Evolutionary conservation across 805 yeast genomes (phyloP), one percentile per base, ranked within the genome.

Genomic region (Yamadazyma insecticola): DNA sequence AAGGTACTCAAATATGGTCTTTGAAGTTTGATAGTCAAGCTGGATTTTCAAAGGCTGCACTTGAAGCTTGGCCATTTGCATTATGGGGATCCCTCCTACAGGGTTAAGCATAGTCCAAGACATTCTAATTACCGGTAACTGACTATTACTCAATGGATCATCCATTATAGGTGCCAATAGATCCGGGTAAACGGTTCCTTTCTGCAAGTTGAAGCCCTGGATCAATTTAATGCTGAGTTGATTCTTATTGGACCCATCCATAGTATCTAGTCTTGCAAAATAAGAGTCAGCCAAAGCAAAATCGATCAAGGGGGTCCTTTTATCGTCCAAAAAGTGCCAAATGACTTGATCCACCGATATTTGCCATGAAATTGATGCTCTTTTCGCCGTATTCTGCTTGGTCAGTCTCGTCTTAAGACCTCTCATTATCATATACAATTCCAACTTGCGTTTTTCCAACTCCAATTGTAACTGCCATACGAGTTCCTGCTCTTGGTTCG

Each of bases 11-110:
- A 81, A 63, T 16, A 89, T 51, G 43, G 70, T 72, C 23, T 70
- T 71, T 1, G 88, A 81, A 0, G 89, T 75, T 1, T 60, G 63
- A 41, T 81, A 83, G 39, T 89, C 97, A 22, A 90, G 52, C 41
- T 80, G 82, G 3, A 90, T 45, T 37, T 74, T 76, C 39, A 89
- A 46, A 1, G 96, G 96, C 31, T 72, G 69, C 12, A 86, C 53
- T 2, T 59, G 54, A 13, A 85, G 63, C 22, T 74, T 74, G 15
- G 86, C 78, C 30, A 70, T 61, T 37, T 76, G 78, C 58, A 89
- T 66, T 15, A 89, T 78, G n/a, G 83, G 73, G 30, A 89, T 87
- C 8, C 97, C 97, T 19, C 96, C 97, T 34, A 90, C 81, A 0
- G 95, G 87, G 33, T 74, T 76, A 31, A 81, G 73, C 78, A 83